A percentile compares a stretch with the other conserved stretches of the same genome.
Evolutionary conservation across 2,329 filamentous ascomycete genomes (phyloP).

Genomic region (Cercospora beticola): DNA sequence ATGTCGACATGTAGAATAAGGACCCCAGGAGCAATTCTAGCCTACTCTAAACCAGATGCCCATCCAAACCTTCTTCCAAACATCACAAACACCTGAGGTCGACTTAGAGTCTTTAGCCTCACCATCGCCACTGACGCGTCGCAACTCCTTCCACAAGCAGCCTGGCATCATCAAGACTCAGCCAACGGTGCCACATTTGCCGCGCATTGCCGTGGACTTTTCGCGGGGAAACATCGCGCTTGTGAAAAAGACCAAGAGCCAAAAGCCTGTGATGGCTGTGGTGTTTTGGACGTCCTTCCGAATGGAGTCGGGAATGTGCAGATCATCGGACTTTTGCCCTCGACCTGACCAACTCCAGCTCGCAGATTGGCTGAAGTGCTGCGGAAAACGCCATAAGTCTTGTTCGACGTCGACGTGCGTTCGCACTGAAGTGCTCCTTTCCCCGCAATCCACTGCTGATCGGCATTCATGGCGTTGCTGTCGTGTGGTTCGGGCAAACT

Average conservation of each 20-base stretch:
- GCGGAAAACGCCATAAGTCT: not conserved
- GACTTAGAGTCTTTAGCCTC: not conserved
- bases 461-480: not conserved
- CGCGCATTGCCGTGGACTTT: not conserved
- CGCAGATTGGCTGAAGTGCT: not conserved
- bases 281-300: not conserved
- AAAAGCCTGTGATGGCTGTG: not conserved
- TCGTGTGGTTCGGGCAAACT: not conserved
- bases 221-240: not conserved
- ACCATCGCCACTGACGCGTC: not conserved
- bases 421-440: not conserved
- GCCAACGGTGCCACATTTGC: not conserved
- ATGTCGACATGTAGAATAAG: not conserved
- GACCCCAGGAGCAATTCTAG: not conserved
- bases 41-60: not conserved
- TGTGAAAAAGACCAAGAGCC: not conserved
- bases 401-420: not conserved
- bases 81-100: not conserved
- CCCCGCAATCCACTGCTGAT: not conserved
- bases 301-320: not conserved
- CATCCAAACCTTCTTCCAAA: not conserved
- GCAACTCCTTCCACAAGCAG: not conserved
- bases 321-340: not conserved
- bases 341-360: not conserved
- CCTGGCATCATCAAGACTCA: not conserved